Base-by-base conservation (phyloP, 768 basidiomycete species). In the Suillus ampliporus region DNA sequence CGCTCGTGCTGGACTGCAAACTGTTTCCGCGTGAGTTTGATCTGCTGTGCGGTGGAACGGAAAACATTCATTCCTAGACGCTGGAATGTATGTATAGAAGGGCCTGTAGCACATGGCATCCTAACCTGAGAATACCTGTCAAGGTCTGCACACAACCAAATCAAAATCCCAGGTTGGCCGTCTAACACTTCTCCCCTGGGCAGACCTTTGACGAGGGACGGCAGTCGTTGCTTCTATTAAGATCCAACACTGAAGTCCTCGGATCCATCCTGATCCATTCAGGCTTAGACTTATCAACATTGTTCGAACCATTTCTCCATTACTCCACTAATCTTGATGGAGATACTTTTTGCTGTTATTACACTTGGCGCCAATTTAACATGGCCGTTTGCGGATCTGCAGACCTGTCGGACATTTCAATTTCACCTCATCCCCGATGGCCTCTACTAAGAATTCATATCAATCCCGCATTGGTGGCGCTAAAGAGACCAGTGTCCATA, bases 61-160 rank as follows among this genome's bases (percentile, higher is more conserved):
- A 54, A 38, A 23, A 6, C 46, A 6, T 40, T 35, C 11, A 15
- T 26, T 23, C 6, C 37, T 38, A 35, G 23, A 56, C 40, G 54
- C 54, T 56, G 37, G 43, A 54, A 21, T 26, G 54, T n/a, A 19
- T 51, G 50, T 51, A 51, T 51, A 51, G 50, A 51, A 31, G 17
- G 10, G 11, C 15, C 17, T 17, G 6, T 31, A 31, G 31, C 6
- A 17, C 48, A 28, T 28, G 15, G 21, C 23, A 23, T 37, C 23
- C 5, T 11, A 38, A 38, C 31, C 28, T 31, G 28, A 37, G 35
- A 54, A 23, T 54, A 15, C 14, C 14, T 35, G 2, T 19, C 8
- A 23, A 10, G 21, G 35, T 54, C 14, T 56, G 23, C 23, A 56
- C 8, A 15, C 7, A 40, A 40, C 37, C 21, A 9, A 54, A 23